Evolutionary conservation across 768 basidiomycete genomes (phyloP).

Genomic region (Coprinopsis cinerea): DNA sequence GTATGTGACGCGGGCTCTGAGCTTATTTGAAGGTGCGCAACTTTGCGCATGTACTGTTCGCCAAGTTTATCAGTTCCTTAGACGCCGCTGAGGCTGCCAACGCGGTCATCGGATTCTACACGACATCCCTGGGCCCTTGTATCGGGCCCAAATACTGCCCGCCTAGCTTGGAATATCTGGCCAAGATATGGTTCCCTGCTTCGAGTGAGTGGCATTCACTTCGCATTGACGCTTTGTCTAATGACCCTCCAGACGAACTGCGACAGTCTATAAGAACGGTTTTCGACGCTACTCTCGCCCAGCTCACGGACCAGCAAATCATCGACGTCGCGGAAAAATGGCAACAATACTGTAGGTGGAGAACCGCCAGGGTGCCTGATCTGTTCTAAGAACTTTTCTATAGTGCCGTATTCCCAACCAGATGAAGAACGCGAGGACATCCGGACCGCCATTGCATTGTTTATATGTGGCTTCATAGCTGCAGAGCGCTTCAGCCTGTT

Average conservation of each 20-base stretch:
- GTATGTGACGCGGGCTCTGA: constrained; percentile 61
- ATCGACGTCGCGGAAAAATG: constrained; percentile 51
- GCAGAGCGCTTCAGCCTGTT: constrained; percentile 74
- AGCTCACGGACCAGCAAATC: constrained; percentile 64
- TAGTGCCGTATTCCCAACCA: constrained; percentile 61
- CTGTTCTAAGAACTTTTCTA: not conserved
- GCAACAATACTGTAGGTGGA: constrained; percentile 54
- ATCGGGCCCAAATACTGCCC: constrained; percentile 58
- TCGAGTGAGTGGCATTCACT: constrained; percentile 43
- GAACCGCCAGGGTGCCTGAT: not conserved
- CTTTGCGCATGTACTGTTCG: not conserved
- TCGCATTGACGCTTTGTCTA: not conserved
- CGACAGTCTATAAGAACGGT: constrained; percentile 71
- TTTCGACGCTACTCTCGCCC: constrained; percentile 70
- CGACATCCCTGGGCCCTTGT: constrained; percentile 56
- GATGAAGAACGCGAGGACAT: constrained; percentile 53
- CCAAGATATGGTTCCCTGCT: constrained; percentile 68
- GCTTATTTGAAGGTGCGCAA: constrained; percentile 60
- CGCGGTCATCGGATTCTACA: constrained; percentile 77
- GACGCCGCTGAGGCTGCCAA: constrained; percentile 66
- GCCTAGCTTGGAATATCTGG: constrained; percentile 71
- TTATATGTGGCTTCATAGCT: constrained; percentile 80
- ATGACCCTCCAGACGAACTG: constrained; percentile 51
- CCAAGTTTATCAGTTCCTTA: constrained; percentile 22
- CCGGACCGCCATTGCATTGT: constrained; percentile 63